A percentile compares a stretch with the other conserved stretches of the same genome.
Evolutionary conservation across 768 basidiomycete species (phyloP).

Genomic region (Naematelia aurantialba): DNA sequence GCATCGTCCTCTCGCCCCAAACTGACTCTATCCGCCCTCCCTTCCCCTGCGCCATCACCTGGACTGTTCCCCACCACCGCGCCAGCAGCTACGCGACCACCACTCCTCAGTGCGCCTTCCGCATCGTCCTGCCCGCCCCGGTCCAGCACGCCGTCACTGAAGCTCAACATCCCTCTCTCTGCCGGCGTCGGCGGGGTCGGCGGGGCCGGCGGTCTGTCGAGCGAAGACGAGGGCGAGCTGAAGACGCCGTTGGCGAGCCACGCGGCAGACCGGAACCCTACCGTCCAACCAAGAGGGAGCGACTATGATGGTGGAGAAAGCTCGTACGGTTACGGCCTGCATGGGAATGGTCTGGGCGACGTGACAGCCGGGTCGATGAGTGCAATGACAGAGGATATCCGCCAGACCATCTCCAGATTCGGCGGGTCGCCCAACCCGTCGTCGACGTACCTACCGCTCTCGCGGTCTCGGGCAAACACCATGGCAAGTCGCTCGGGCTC

Average conservation of each 20-base stretch:
- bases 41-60: slow-evolving; percentile 23
- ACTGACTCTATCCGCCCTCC: slow-evolving; percentile 36
- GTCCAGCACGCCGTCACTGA: slow-evolving; percentile 14
- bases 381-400: slow-evolving; percentile 37
- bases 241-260: slow-evolving; percentile 20
- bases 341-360: slow-evolving; percentile 18
- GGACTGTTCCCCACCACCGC: slow-evolving; percentile 3
- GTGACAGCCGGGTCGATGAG: slow-evolving; percentile 11
- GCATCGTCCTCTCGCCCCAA: slow-evolving; percentile 23
- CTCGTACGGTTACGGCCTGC: slow-evolving; percentile 34
- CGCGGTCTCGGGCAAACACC: slow-evolving; percentile 21
- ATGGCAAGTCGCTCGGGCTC: slow-evolving; percentile 1
- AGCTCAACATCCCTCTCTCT: slow-evolving; percentile 25
- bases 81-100: slow-evolving; percentile 12
- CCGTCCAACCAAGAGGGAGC: slow-evolving; percentile 25
- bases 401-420: slow-evolving; percentile 28
- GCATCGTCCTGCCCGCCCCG: slow-evolving; percentile 5
- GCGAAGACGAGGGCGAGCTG: slow-evolving; percentile 17
- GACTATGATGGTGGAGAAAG: slow-evolving; percentile 37
- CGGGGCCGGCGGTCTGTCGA: slow-evolving; percentile 14
- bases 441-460: slow-evolving; percentile 3
- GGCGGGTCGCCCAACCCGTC: slow-evolving; percentile 22
- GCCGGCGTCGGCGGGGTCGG: slow-evolving; percentile 2
- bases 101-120: slow-evolving; percentile 31
- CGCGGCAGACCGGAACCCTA: slow-evolving; percentile 36